Percentiles rank a stretch among this genome's conserved stretches.
Evolutionary conservation across 2,329 filamentous ascomycete species (phyloP).

Genomic region (Westerdykella ornata): DNA sequence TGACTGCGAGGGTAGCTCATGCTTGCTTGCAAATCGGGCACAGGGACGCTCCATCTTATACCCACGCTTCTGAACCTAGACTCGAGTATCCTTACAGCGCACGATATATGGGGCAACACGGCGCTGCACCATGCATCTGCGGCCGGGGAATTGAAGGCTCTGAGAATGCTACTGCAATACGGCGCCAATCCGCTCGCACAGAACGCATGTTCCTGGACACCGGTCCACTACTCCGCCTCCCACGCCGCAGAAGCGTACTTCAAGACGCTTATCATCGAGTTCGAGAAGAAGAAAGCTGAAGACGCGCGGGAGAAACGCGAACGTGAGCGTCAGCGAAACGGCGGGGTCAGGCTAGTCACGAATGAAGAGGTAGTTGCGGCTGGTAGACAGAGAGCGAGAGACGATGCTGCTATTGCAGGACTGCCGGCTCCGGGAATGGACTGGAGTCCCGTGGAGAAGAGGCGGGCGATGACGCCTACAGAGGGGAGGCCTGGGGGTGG

Average conservation of each 20-base stretch:
- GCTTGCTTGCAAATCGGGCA: constrained; percentile 34
- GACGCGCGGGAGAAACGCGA: constrained; percentile 30
- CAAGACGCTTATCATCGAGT: constrained; percentile 66
- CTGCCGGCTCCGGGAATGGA: constrained; percentile 31
- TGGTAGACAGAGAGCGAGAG: constrained; percentile 21
- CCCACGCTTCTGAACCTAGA: constrained; percentile 30
- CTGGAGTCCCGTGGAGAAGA: constrained; percentile 35
- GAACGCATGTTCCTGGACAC: constrained; percentile 75
- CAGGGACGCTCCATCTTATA: constrained; percentile 41
- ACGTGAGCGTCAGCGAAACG: constrained; percentile 26
- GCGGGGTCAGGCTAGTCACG: constrained; percentile 34
- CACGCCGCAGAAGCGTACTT: constrained; percentile 81
- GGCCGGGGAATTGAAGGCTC: constrained; percentile 69
- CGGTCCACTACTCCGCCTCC: constrained; percentile 74
- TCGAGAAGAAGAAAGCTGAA: constrained; percentile 54
- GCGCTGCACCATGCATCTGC: constrained; percentile 80
- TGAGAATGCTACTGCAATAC: constrained; percentile 69
- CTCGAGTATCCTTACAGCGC: constrained; percentile 24
- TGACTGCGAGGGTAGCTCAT: constrained; percentile 30
- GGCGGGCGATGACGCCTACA: constrained; percentile 37
- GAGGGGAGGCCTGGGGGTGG: constrained; percentile 18
- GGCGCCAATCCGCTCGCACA: constrained; percentile 66
- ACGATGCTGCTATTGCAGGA: constrained; percentile 29
- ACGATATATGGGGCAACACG: constrained; percentile 72
- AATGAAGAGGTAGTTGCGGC: constrained; percentile 20